Evolutionary conservation across 495 filamentous ascomycete species (phyloP).

Genomic region (Barbatosphaeria neglecta): DNA sequence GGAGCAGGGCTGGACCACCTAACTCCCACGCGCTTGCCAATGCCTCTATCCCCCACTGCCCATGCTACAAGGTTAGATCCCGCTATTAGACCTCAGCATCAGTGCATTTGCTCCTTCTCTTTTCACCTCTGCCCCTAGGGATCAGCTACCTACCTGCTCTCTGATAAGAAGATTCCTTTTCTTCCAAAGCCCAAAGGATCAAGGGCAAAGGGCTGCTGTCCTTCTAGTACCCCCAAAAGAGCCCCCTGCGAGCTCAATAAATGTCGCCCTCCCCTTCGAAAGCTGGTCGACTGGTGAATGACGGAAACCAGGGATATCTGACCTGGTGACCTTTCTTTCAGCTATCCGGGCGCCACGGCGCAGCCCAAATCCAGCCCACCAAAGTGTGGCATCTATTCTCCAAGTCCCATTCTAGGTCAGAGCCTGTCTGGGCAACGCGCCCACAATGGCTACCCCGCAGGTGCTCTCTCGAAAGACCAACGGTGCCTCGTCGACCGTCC

Average conservation of each 20-base stretch:
- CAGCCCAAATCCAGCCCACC: background rate
- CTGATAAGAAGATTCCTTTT: too few relatives aligned
- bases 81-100: too few relatives aligned
- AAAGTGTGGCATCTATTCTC: background rate
- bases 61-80: too few relatives aligned
- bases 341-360: too few relatives aligned
- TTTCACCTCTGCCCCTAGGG: too few relatives aligned
- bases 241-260: background rate
- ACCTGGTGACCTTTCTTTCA: background rate
- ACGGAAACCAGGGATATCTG: background rate
- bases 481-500: slow-evolving; percentile 6
- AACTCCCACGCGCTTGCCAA: too few relatives aligned
- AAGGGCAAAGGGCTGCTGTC: background rate
- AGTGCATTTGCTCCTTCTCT: too few relatives aligned
- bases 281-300: slow-evolving; percentile 16
- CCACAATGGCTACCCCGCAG: slow-evolving; percentile 22
- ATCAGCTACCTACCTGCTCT: too few relatives aligned
- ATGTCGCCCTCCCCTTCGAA: slow-evolving; percentile 12
- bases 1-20: too few relatives aligned
- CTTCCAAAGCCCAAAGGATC: background rate
- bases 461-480: slow-evolving; percentile 20
- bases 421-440: background rate
- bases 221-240: background rate
- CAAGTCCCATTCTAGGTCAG: too few relatives aligned
- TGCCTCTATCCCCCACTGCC: too few relatives aligned